phyloP scores from a whole-genome alignment of 148 eudicot species.

The Drosera capensis region DNA sequence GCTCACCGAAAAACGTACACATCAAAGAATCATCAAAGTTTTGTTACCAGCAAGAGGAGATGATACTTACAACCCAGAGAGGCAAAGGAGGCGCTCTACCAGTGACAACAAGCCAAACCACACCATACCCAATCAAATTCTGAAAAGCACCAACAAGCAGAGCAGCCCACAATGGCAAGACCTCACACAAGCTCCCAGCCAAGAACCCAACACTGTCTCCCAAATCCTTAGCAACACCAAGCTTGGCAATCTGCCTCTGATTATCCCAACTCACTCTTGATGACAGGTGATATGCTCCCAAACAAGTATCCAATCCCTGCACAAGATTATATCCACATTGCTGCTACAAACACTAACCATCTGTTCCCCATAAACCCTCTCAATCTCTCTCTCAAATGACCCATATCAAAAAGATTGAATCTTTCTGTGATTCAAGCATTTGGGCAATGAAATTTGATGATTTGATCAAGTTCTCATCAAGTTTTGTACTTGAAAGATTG shows the following conservation, averaged over 20 bases:
- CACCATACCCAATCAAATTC: conserved; percentile 83
- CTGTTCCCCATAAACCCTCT: conserved; percentile 41
- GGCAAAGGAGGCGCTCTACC: conserved; percentile 57
- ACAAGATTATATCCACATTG: conserved; percentile 96
- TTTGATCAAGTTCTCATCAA: neutral
- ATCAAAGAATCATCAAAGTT: neutral
- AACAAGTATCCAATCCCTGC: conserved; percentile 87
- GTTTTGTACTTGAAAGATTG: neutral
- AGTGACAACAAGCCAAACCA: conserved; percentile 78
- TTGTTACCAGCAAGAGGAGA: neutral
- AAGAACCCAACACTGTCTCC: conserved; percentile 95
- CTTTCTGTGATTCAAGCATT: neutral
- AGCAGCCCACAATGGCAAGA: conserved; percentile 78
- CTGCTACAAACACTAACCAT: conserved; percentile 87
- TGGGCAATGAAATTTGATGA: neutral
- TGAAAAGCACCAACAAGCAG: conserved; percentile 80
- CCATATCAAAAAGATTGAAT: no score
- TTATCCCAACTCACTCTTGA: conserved; percentile 60
- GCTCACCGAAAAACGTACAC: neutral
- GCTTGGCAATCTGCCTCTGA: conserved; percentile 72
- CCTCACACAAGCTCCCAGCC: conserved; percentile 72
- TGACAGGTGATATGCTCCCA: conserved; percentile 82
- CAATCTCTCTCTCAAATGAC: conserved; percentile 23
- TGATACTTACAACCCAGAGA: conserved; percentile 76
- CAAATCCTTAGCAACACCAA: conserved; percentile 86